Base-by-base conservation (phyloP, 2,329 filamentous ascomycete species). In the Cadophora sp. region DNA sequence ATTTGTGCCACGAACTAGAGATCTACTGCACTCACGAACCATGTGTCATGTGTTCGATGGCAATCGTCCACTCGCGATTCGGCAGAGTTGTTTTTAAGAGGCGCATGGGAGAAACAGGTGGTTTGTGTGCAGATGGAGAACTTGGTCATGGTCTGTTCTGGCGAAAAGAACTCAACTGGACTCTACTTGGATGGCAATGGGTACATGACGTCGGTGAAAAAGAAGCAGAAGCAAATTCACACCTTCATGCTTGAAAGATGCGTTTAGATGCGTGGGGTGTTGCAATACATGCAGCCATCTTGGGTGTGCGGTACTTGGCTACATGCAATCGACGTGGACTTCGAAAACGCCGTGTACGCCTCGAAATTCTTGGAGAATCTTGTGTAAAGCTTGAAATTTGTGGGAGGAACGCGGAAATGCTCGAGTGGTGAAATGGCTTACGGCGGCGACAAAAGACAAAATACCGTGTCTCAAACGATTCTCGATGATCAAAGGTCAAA, bases 21-120 rank as follows among this genome's bases (percentile, higher is more conserved):
- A 87, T 99, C 65, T 98, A 97, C 80, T 84, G 96, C 68, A 97
- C 94, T 1, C 94, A 98, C 76, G 96, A 99, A 80, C 96, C 96
- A 5, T 99, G 96, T 77, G 87, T 97, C 68, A 96, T 97, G 87
- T 99, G 96, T 80, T 93, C 92, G 43, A 98, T 98, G 96, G 96
- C 93, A 1, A 91, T 98, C 73, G 84, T 98, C 24, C 94, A 98
- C 77, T 97, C 95, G 9, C 88, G 96, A 60, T 97, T 99, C 84
- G 90, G 92, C 53, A 89, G 91, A 62, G 91, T 94, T 61, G 85
- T 97, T 47, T 97, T 97, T 79, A 88, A 87, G 70, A 85, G 89
- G 69, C 87, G 92, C 64, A 96, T 97, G 91, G 85, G 87, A 56
- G 81, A 87, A 70, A 96, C 92, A 14, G 95, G 95, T 59, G 94